Evolutionary conservation across 257 asterid species (phyloP).

Genomic region (Perilla frutescens): DNA sequence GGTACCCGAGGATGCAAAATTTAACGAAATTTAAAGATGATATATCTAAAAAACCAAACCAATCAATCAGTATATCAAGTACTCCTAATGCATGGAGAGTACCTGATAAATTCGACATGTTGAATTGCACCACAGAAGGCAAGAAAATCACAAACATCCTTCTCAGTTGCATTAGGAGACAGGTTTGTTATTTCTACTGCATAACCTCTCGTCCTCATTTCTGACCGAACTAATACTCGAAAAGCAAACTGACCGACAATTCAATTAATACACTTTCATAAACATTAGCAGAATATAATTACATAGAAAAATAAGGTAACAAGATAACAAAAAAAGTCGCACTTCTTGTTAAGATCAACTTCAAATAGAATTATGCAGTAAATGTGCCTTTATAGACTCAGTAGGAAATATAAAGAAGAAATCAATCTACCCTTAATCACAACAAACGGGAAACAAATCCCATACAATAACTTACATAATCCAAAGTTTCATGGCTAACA

Average conservation of each 20-base stretch:
- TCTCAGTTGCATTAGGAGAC: conserved; percentile 73
- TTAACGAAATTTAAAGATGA: neutral
- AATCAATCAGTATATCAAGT: neutral
- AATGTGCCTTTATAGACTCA: too few relatives aligned
- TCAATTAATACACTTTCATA: neutral
- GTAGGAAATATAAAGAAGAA: neutral
- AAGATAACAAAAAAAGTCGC: neutral
- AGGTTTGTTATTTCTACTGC: conserved; percentile 66
- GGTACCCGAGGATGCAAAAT: neutral
- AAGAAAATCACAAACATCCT: conserved; percentile 73
- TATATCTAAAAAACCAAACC: neutral
- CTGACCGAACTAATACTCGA: conserved; percentile 23
- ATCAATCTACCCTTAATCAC: neutral
- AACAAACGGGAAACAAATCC: neutral
- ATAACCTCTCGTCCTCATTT: conserved; percentile 70
- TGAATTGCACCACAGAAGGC: conserved; percentile 80
- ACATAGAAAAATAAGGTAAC: neutral
- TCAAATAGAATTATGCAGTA: neutral
- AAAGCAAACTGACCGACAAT: neutral
- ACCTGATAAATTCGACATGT: conserved; percentile 77
- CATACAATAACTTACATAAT: neutral
- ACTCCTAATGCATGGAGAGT: neutral
- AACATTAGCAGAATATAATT: neutral
- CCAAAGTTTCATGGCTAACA: neutral
- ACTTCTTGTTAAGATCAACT: neutral